A percentile compares a stretch with the other conserved stretches of the same genome.
phyloP scores from a whole-genome alignment of 768 basidiomycete genomes.

The Botryobasidium botryosum region DNA sequence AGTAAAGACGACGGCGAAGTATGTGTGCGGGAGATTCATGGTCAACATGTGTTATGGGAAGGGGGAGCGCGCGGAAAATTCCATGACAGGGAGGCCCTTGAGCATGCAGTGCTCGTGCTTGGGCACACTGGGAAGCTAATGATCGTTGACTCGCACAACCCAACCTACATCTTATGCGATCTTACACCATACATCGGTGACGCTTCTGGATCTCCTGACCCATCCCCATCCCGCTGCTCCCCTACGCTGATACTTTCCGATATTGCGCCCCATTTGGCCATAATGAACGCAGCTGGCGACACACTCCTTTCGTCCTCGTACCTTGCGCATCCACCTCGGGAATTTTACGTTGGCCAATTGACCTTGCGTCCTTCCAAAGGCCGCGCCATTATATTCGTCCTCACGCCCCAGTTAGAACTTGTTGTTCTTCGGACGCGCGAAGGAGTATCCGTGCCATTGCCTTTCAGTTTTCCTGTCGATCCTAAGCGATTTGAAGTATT shows the following conservation, averaged over 20 bases:
- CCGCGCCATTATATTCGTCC: constrained; percentile 9
- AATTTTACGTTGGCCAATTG: constrained; percentile 7
- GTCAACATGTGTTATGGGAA: constrained; percentile 7
- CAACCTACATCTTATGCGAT: constrained; percentile 8
- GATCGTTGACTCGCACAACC: constrained; percentile 3
- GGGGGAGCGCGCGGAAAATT: not conserved
- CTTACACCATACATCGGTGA: constrained; percentile 9
- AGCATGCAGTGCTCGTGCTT: constrained; percentile 6
- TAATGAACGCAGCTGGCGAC: constrained; percentile 4
- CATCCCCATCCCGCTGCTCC: not conserved
- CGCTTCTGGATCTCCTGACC: constrained; percentile 2
- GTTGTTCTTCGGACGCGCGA: constrained; percentile 10
- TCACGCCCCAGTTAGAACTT: constrained; percentile 14
- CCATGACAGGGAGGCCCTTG: not conserved
- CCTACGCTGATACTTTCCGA: constrained; percentile 11
- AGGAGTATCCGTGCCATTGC: no score
- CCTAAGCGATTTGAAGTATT: constrained; percentile 8
- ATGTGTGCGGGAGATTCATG: not conserved
- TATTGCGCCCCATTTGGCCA: constrained; percentile 9
- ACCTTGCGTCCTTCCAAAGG: constrained; percentile 9
- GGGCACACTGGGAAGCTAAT: constrained; percentile 5
- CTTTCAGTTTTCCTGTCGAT: constrained; percentile 6
- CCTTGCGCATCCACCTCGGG: not conserved
- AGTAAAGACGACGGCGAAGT: constrained; percentile 4
- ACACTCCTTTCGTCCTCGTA: constrained; percentile 13